A percentile compares a stretch with the other conserved stretches of the same genome.
phyloP scores from a whole-genome alignment of 1,284 basidiomycete species.

The Fistulinella cinereoalba region DNA sequence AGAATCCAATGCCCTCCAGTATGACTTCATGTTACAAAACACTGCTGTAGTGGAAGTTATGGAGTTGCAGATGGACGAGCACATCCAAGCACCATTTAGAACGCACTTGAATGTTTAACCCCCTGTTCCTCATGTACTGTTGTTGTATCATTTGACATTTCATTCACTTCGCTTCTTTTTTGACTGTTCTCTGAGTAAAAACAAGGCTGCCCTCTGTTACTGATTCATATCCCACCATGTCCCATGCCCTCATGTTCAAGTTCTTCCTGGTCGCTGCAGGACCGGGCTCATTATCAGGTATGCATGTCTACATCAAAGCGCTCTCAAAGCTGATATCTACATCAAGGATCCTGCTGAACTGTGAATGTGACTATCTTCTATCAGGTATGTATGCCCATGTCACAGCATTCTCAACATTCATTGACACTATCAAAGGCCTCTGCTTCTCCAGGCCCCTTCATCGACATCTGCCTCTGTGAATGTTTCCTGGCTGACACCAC shows the following conservation, averaged over 20 bases:
- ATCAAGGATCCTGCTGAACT: not conserved
- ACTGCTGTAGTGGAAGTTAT: not conserved
- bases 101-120: no score
- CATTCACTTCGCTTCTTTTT: no score
- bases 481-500: not conserved
- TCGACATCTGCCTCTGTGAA: not conserved
- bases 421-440: no score
- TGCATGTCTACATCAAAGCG: not conserved
- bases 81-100: not conserved
- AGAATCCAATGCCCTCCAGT: not conserved
- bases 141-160: no score
- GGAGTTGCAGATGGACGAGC: not conserved
- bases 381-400: not conserved
- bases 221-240: no score
- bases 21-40: not conserved
- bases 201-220: no score
- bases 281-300: not conserved
- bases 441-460: not conserved
- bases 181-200: no score
- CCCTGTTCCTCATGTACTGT: no score
- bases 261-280: no score
- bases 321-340: not conserved
- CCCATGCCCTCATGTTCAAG: no score
- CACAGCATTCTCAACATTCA: not conserved
- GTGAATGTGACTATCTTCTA: not conserved